These are phyloP conservation scores for Verticillium nubilum DNA, from an alignment of 2,329 filamentous ascomycete genomes.

Conservation along the genomic window DNA sequence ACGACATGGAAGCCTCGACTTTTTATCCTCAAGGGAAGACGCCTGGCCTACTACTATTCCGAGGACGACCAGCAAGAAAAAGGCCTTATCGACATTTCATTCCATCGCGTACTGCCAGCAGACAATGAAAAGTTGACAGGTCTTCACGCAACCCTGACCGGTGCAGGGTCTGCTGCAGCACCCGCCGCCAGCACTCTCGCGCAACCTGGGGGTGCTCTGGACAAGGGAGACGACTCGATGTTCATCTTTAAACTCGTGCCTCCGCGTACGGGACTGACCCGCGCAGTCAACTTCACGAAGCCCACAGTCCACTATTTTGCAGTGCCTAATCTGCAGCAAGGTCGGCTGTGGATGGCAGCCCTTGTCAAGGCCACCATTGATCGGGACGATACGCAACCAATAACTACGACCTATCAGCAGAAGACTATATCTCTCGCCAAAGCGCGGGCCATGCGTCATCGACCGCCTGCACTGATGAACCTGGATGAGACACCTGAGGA, in stretches of 20 bases:
- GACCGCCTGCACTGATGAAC: slow-evolving; percentile 83
- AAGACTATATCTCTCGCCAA: slow-evolving; percentile 92
- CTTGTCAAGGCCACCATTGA: slow-evolving; percentile 99
- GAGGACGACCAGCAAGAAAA: slow-evolving; percentile 90
- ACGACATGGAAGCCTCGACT: slow-evolving; percentile 95
- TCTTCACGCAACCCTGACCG: slow-evolving; percentile 85
- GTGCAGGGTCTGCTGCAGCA: slow-evolving; percentile 66
- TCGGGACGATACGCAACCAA: slow-evolving; percentile 71
- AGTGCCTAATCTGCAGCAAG: slow-evolving; percentile 82
- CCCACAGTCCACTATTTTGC: slow-evolving; percentile 97
- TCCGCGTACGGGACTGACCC: slow-evolving; percentile 77
- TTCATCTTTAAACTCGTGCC: slow-evolving; percentile 99
- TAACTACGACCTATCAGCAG: slow-evolving; percentile 92
- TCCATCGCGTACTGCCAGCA: slow-evolving; percentile 91
- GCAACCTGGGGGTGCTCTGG: slow-evolving; percentile 13
- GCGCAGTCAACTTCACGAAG: slow-evolving; percentile 95
- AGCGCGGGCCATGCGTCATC: slow-evolving; percentile 79
- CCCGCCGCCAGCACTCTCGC: slow-evolving; percentile 16
- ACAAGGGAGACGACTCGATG: slow-evolving; percentile 61
- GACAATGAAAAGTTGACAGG: slow-evolving; percentile 88
- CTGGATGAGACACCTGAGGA: slow-evolving; percentile 39
- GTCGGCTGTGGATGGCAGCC: slow-evolving; percentile 95
- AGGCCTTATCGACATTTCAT: slow-evolving; percentile 94
- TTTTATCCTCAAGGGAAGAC: slow-evolving; percentile 89
- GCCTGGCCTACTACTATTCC: slow-evolving; percentile 93